Percentiles rank a stretch among this genome's conserved stretches.
Conservation (phyloP, 2,329 filamentous ascomycete species). For the Phialocephala sp. region DNA sequence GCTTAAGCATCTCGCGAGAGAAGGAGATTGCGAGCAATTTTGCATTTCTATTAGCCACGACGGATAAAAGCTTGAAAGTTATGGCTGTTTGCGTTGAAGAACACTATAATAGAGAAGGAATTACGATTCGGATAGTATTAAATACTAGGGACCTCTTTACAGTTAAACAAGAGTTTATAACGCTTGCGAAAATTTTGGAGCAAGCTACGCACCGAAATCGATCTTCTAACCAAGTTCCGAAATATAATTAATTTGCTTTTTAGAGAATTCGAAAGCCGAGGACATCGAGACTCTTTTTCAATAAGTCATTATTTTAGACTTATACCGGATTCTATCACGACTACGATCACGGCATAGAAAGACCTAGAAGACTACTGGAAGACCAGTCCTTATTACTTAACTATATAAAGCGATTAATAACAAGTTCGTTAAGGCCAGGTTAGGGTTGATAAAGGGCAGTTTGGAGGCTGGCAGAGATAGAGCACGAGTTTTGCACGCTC, state of each 20-base stretch:
- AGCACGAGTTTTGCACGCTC: slow-evolving; percentile 19
- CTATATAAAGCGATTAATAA: slow-evolving; percentile 25
- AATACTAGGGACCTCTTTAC: too few species aligned
- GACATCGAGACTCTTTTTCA: slow-evolving; percentile 31
- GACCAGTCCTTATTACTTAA: slow-evolving; percentile 25
- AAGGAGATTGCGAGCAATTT: slow-evolving; percentile 36
- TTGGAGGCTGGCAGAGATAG: slow-evolving; percentile 4
- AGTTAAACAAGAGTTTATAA: slow-evolving; percentile 12
- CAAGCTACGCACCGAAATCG: slow-evolving; percentile 12
- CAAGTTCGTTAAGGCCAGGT: slow-evolving; percentile 17
- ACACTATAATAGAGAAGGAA: slow-evolving; percentile 20
- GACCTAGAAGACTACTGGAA: slow-evolving; percentile 27
- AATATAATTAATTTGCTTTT: slow-evolving; percentile 4
- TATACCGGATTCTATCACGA: slow-evolving; percentile 34
- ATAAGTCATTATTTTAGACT: slow-evolving; percentile 35
- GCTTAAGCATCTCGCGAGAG: slow-evolving; percentile 31
- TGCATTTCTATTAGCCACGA: slow-evolving; percentile 35
- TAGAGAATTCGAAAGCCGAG: slow-evolving; percentile 25
- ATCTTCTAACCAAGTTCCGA: background rate
- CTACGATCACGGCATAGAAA: slow-evolving; percentile 34
- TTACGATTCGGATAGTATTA: slow-evolving; percentile 17
- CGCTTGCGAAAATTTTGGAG: slow-evolving; percentile 15
- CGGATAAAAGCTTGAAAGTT: slow-evolving; percentile 31
- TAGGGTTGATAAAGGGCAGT: background rate
- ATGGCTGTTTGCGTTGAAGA: slow-evolving; percentile 24